A percentile compares a stretch with the other conserved stretches of the same genome.
These are phyloP conservation scores for Candida tammaniensis DNA, from an alignment of 805 yeast genomes.

Conservation along the genomic window DNA sequence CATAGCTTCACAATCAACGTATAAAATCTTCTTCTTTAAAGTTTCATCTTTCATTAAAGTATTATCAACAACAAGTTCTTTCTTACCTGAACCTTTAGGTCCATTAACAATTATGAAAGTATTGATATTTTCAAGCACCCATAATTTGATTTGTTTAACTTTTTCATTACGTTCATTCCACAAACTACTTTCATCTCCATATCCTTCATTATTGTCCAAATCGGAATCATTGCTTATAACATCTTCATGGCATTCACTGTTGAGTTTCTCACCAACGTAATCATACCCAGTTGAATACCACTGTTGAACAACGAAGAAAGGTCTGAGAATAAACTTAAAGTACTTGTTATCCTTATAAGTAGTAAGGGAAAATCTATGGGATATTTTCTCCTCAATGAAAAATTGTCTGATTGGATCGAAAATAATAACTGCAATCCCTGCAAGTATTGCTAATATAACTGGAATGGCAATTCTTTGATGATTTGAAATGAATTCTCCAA, in stretches of 20 bases:
- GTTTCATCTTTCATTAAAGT: slow-evolving; percentile 54
- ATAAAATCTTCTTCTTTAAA: slow-evolving; percentile 47
- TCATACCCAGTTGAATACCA: slow-evolving; percentile 33
- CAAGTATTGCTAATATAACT: slow-evolving; percentile 67
- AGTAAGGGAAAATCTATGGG: slow-evolving; percentile 54
- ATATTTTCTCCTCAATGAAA: slow-evolving; percentile 70
- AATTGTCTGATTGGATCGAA: slow-evolving; percentile 92
- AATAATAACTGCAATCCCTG: slow-evolving; percentile 77
- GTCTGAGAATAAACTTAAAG: slow-evolving; percentile 24
- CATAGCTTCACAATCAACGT: slow-evolving; percentile 76
- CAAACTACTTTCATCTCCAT: slow-evolving; percentile 26
- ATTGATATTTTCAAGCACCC: slow-evolving; percentile 86
- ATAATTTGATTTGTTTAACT: slow-evolving; percentile 65
- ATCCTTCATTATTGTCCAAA: slow-evolving; percentile 11
- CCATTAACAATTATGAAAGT: slow-evolving; percentile 90
- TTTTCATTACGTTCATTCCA: slow-evolving; percentile 74
- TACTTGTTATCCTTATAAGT: slow-evolving; percentile 36
- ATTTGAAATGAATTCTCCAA: slow-evolving; percentile 57
- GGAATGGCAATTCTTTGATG: slow-evolving; percentile 88
- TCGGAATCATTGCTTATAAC: slow-evolving; percentile 16
- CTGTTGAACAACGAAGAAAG: slow-evolving; percentile 21
- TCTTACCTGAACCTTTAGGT: slow-evolving; percentile 94
- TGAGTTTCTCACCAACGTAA: slow-evolving; percentile 29
- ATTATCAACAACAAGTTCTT: slow-evolving; percentile 68
- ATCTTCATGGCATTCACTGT: slow-evolving; percentile 12